Percentiles rank a stretch among this genome's conserved stretches.
phyloP scores from a whole-genome alignment of 2,329 filamentous ascomycete species.

The Colletotrichum euphorbiae region DNA sequence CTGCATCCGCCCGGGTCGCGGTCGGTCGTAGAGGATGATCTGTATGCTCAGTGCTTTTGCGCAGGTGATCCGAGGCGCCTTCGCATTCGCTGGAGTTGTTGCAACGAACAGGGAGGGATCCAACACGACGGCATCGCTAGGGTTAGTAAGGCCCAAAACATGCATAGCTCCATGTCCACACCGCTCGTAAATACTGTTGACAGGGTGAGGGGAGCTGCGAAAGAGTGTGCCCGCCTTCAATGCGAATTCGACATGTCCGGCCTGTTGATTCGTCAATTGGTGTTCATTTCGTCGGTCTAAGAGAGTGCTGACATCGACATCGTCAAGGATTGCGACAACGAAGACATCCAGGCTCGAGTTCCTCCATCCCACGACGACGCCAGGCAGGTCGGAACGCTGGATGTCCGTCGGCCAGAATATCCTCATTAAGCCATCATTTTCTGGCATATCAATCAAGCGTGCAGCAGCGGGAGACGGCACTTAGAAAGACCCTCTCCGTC shows the following conservation, averaged over 20 bases:
- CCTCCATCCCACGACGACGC: conserved; percentile 93
- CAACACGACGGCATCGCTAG: conserved; percentile 62
- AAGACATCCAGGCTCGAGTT: conserved; percentile 93
- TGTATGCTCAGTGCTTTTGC: conserved; percentile 80
- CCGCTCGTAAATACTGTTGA: conserved; percentile 83
- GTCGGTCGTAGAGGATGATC: conserved; percentile 88
- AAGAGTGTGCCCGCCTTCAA: conserved; percentile 86
- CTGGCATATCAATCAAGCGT: conserved; percentile 68
- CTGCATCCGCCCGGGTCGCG: conserved; percentile 89
- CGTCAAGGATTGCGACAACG: conserved; percentile 88
- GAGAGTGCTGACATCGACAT: conserved; percentile 78
- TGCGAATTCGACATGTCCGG: conserved; percentile 86
- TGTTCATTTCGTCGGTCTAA: not conserved
- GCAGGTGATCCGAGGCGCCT: conserved; percentile 79
- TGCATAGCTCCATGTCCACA: conserved; percentile 87
- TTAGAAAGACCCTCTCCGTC: conserved; percentile 94
- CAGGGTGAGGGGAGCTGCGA: conserved; percentile 82
- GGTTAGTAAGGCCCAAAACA: conserved; percentile 87
- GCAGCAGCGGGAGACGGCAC: conserved; percentile 43
- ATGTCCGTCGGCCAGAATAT: conserved; percentile 98
- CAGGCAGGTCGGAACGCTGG: conserved; percentile 75
- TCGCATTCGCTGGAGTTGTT: conserved; percentile 62
- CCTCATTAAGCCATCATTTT: conserved; percentile 91
- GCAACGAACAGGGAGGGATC: conserved; percentile 78
- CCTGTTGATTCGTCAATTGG: conserved; percentile 58